Percentiles rank a stretch among this genome's conserved stretches.
phyloP scores from a whole-genome alignment of 2,329 filamentous ascomycete species.

The Aureobasidium lini region DNA sequence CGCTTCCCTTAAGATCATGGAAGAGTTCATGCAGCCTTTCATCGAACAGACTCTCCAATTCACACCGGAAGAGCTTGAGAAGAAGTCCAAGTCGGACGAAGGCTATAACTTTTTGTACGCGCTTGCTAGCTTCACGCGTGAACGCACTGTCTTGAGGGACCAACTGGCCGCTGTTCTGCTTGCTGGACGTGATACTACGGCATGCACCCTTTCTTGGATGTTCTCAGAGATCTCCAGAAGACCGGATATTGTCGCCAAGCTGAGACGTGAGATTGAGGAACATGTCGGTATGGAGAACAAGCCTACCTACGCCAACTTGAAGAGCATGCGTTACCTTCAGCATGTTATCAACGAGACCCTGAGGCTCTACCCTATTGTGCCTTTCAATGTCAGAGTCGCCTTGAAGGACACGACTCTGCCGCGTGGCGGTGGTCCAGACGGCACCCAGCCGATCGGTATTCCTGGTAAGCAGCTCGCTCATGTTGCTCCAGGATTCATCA shows the following conservation, averaged over 20 bases:
- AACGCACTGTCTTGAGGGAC: conserved; percentile 63
- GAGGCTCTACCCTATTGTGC: conserved; percentile 43
- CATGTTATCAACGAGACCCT: conserved; percentile 38
- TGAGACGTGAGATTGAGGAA: conserved; percentile 65
- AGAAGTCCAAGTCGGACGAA: conserved; percentile 62
- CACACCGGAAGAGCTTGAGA: conserved; percentile 61
- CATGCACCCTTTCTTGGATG: conserved; percentile 69
- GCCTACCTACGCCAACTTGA: conserved; percentile 69
- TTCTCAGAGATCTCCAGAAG: conserved; percentile 74
- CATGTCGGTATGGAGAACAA: conserved; percentile 55
- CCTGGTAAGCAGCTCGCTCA: conserved; percentile 5
- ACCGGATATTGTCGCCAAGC: conserved; percentile 57
- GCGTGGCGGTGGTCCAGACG: conserved; percentile 40
- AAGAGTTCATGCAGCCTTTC: conserved; percentile 68
- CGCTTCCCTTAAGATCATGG: conserved; percentile 57
- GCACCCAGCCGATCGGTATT: conserved; percentile 38
- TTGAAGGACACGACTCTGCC: conserved; percentile 43
- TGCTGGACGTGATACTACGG: conserved; percentile 82
- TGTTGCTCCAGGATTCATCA: not conserved
- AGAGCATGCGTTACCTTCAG: conserved; percentile 74
- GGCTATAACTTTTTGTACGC: conserved; percentile 82
- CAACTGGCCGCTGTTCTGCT: conserved; percentile 77
- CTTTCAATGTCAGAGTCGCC: conserved; percentile 42
- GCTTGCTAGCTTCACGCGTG: conserved; percentile 69
- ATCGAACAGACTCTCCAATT: conserved; percentile 68